Base-by-base conservation (phyloP, 306 rosid species). In the Pterocarpus santalinus region DNA sequence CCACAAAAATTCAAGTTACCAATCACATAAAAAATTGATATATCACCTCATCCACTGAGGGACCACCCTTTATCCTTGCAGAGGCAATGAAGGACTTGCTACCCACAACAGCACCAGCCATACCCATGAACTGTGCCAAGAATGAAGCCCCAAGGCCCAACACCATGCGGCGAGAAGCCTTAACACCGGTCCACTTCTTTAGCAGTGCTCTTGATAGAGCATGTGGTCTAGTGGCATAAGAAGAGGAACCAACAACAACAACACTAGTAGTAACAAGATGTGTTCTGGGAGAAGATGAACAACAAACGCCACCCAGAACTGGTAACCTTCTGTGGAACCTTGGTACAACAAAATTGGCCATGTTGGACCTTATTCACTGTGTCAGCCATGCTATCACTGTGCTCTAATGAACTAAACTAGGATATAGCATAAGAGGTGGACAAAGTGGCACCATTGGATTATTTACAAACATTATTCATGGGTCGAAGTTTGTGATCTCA, bases 21-120 rank as follows among this genome's bases (percentile, higher is more conserved):
- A 9, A 46, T 5, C 11, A 61, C 12, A 4, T 7, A 14, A 15
- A 34, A 47, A 22, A 22, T 4, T 2, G 67, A 75, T 46, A 11
- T 1, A 14, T 69, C 41, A 89, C 97, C 96, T 93, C 82, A 80
- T 88, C 91, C 11, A 91, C 89, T 34, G 92, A 87, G 22, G 88
- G 33, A 34, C 71, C 75, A 63, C 74, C 76, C 36, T 69, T 84
- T 9, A 78, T 81, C 61, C 90, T 84, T 3, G 97, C 96, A 61
- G 87, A 88, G 57, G 96, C 96, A 68, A 77, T 67, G 84, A 93
- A 91, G 87, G 90, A 81, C 3, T 84, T 91, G 76, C 30, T 58
- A 66, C 81, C 80, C 14, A 71, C 55, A 3, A 72, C 61, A 12
- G 87, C 32, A 76, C 73, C 79, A 34, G 87, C 65, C 94, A 90